Conservation (phyloP, 1,284 basidiomycete species). For the Tausonia pullulans region DNA sequence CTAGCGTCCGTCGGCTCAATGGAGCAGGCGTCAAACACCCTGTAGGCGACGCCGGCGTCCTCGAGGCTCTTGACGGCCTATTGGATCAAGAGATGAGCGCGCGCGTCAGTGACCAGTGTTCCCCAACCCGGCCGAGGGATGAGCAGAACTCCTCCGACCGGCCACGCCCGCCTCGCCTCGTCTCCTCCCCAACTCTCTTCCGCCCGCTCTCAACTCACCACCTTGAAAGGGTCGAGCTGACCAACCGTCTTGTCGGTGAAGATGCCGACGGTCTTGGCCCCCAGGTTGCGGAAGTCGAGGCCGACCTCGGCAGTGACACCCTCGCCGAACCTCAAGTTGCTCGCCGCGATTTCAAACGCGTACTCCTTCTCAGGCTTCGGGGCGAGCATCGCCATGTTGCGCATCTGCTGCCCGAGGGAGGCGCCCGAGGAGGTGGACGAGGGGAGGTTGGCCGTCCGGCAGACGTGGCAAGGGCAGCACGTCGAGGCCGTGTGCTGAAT, state of each 20-base stretch:
- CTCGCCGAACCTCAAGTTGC: constrained; percentile 78
- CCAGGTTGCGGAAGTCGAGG: constrained; percentile 49
- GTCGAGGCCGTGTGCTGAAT: background rate
- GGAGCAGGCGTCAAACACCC: constrained; percentile 72
- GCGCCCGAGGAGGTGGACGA: background rate
- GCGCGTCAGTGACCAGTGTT: background rate
- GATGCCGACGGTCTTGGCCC: constrained; percentile 61
- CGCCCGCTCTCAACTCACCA: constrained; percentile 42
- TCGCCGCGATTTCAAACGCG: constrained; percentile 91
- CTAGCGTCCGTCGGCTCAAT: constrained; percentile 88
- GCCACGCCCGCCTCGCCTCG: background rate
- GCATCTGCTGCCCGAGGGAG: background rate
- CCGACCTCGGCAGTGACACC: constrained; percentile 85
- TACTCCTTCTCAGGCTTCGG: constrained; percentile 61
- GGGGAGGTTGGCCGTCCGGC: background rate
- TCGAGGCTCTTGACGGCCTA: constrained; percentile 70
- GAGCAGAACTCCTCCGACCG: constrained; percentile 17
- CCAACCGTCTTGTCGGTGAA: constrained; percentile 84
- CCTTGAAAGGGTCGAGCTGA: constrained; percentile 69
- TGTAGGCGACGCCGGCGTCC: constrained; percentile 60
- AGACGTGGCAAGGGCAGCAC: constrained; percentile 6
- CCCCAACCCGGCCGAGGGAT: too few species aligned
- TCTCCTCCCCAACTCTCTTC: constrained; percentile 19
- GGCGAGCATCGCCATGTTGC: background rate
- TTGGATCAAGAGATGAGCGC: background rate